Conservation (phyloP, 2,329 filamentous ascomycete species). For the Fusarium pseudograminearum region DNA sequence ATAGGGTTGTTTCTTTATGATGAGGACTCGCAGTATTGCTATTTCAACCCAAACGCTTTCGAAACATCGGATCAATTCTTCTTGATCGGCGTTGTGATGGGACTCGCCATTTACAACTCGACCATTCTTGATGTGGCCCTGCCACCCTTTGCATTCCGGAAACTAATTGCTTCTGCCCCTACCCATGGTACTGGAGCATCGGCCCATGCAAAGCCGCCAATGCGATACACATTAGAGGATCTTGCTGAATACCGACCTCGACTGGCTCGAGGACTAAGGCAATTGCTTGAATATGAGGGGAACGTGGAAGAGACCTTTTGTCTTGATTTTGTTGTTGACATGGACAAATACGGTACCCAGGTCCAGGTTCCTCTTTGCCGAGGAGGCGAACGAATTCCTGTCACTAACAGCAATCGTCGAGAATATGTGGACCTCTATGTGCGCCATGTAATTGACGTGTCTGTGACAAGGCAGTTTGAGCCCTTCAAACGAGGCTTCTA, state of each 20-base stretch:
- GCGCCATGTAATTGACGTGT: constrained; percentile 80
- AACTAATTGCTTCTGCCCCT: constrained; percentile 83
- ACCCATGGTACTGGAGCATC: constrained; percentile 65
- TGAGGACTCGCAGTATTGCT: constrained; percentile 89
- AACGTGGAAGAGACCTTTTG: constrained; percentile 85
- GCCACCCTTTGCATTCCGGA: constrained; percentile 90
- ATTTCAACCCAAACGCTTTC: constrained; percentile 91
- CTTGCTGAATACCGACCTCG: constrained; percentile 83
- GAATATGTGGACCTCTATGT: constrained; percentile 92
- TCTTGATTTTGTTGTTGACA: constrained; percentile 82
- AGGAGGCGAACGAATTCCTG: constrained; percentile 77
- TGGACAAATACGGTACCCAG: constrained; percentile 79
- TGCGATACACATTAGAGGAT: constrained; percentile 83
- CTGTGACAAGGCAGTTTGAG: constrained; percentile 86
- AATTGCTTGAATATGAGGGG: constrained; percentile 85
- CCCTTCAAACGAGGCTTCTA: constrained; percentile 96
- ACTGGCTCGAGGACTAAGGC: constrained; percentile 79
- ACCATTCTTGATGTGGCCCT: constrained; percentile 91
- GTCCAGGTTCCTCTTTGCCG: constrained; percentile 77
- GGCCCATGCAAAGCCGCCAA: constrained; percentile 68
- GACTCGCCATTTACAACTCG: constrained; percentile 93
- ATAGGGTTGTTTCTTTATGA: constrained; percentile 92
- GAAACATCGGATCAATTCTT: constrained; percentile 94
- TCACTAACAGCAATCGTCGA: constrained; percentile 85
- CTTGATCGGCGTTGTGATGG: constrained; percentile 86